A percentile compares a stretch with the other conserved stretches of the same genome.
These are phyloP conservation scores for Penicillium sp. DNA, from an alignment of 2,329 filamentous ascomycete species.

Conservation along the genomic window DNA sequence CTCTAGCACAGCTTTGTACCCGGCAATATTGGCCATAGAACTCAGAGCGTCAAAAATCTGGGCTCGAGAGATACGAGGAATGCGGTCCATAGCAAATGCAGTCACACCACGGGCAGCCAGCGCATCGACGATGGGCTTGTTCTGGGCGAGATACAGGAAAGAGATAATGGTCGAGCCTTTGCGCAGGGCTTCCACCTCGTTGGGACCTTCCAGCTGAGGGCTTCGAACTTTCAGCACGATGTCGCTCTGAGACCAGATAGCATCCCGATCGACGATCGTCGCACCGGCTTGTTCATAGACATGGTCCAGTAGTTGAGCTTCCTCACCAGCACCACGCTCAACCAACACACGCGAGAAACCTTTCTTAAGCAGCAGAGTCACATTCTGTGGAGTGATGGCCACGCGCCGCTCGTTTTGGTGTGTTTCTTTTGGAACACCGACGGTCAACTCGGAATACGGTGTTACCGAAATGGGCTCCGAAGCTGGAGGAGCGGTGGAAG, in stretches of 20 bases:
- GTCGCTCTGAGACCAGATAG: constrained; percentile 70
- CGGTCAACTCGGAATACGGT: constrained; percentile 67
- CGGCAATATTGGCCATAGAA: constrained; percentile 91
- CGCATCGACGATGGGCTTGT: constrained; percentile 67
- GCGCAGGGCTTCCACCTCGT: constrained; percentile 65
- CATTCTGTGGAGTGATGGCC: constrained; percentile 79
- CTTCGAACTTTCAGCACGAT: constrained; percentile 81
- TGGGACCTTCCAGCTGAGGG: constrained; percentile 56
- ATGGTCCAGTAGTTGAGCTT: constrained; percentile 71
- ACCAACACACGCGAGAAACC: constrained; percentile 73
- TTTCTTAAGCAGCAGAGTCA: constrained; percentile 76
- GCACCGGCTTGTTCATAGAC: constrained; percentile 76
- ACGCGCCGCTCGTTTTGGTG: constrained; percentile 75
- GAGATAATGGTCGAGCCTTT: constrained; percentile 72
- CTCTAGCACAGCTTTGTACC: constrained; percentile 86
- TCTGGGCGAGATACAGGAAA: constrained; percentile 77
- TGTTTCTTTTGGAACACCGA: constrained; percentile 77
- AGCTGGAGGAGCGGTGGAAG: constrained; percentile 19
- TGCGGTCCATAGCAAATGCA: constrained; percentile 86
- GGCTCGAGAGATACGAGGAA: constrained; percentile 81
- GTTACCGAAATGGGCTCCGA: constrained; percentile 25
- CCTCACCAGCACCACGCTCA: constrained; percentile 72
- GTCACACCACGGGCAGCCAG: constrained; percentile 68
- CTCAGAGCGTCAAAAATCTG: constrained; percentile 85
- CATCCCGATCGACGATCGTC: constrained; percentile 63